Evolutionary conservation across 2,329 filamentous ascomycete genomes (phyloP), one percentile per base, ranked within the genome.

Genomic region (Zarea fungicola): DNA sequence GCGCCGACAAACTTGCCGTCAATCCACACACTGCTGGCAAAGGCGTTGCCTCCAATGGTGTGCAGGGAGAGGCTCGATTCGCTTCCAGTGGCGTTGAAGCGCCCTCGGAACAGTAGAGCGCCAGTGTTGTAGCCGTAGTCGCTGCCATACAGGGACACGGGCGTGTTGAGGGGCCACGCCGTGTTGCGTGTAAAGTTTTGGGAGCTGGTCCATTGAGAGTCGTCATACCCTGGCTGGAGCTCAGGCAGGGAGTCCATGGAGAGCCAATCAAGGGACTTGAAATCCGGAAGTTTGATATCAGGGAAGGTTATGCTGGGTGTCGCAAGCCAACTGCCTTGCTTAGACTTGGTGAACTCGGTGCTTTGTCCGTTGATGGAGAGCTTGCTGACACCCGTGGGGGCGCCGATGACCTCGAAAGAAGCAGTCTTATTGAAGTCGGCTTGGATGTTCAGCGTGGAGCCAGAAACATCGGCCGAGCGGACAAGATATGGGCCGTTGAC

Each of bases 111-210:
- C 40, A 89, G 58, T 0, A 87, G 70, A 5, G 74, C 76, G 18
- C 85, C 83, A 1, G 79, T 76, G 61, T 85, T 74, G 67, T 79
- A 89, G 21, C 85, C 84, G 59, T 89, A 89, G 64, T 89, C 85
- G 39, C 76, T 77, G 2, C 75, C 73, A 59, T 84, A 87, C 1
- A 89, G 73, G 2, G 76, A 78, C 0, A 75, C 78, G 0, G 84
- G 83, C 0, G 84, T 88, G 5, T 80, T 65, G 3, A 73, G 62
- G 9, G 67, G 60, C 34, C 51, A 43, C 6, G 46, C 50, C 10
- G 55, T 53, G 42, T 60, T 61, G 47, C 51, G 53, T 4, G 58
- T 59, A 19, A 19, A 42, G 7, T 63, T 60, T 10, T 66, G 65
- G 5, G 67, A 68, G n/a, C 65, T 65, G 3, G 70, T 70, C 49